Evolutionary conservation across 2,329 filamentous ascomycete species (phyloP).

Genomic region (Diaporthe sp.): DNA sequence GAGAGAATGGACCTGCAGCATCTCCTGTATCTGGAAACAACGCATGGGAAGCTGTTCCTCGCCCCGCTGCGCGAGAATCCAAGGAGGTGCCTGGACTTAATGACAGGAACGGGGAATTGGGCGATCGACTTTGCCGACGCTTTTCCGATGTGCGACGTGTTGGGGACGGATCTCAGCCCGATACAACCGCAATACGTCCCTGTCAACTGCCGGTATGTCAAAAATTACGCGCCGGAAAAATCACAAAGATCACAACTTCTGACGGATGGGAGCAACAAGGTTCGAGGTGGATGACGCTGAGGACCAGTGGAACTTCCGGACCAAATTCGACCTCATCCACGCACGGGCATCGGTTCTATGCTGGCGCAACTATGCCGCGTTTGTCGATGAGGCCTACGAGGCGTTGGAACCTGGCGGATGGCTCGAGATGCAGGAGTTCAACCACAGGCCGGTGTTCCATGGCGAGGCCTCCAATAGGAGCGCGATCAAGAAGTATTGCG

Average conservation of each 20-base stretch:
- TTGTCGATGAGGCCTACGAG: slow-evolving; percentile 34
- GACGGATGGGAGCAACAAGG: slow-evolving; percentile 42
- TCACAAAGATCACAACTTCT: not conserved
- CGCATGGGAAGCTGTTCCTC: slow-evolving; percentile 34
- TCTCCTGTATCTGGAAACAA: slow-evolving; percentile 38
- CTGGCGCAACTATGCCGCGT: slow-evolving; percentile 28
- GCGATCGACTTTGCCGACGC: slow-evolving; percentile 40
- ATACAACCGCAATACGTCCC: slow-evolving; percentile 42
- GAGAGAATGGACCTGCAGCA: slow-evolving; percentile 37
- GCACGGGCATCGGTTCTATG: slow-evolving; percentile 36
- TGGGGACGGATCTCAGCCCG: slow-evolving; percentile 41
- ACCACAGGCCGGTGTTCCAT: slow-evolving; percentile 30
- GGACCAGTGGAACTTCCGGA: slow-evolving; percentile 38
- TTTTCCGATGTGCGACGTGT: slow-evolving; percentile 38
- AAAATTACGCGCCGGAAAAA: not conserved
- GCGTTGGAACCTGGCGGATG: slow-evolving; percentile 39
- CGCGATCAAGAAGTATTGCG: slow-evolving; percentile 36
- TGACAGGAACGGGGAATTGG: slow-evolving; percentile 43
- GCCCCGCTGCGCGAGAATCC: slow-evolving; percentile 36
- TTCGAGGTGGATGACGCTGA: slow-evolving; percentile 41
- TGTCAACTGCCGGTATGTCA: slow-evolving; percentile 36
- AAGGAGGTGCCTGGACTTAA: slow-evolving; percentile 40
- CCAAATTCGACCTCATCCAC: slow-evolving; percentile 40
- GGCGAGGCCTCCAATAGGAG: slow-evolving; percentile 37
- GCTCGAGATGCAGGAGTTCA: slow-evolving; percentile 40